Evolutionary conservation across 192 early-diverging fungal species (phyloP).

Genomic region (Linnemannia schmuckeri): DNA sequence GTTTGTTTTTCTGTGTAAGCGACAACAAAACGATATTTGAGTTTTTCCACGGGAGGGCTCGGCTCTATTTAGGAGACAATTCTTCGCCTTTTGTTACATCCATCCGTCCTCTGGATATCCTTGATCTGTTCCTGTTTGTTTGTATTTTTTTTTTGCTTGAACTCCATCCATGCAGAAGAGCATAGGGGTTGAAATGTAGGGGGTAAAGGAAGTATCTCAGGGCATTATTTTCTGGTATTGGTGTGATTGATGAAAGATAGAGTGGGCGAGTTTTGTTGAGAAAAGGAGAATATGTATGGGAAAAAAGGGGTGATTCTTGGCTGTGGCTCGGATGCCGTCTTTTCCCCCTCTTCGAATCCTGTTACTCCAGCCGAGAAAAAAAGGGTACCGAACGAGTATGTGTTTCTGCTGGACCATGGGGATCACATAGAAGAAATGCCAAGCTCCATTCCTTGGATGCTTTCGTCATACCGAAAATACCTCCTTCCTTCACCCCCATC

Average conservation of each 20-base stretch:
- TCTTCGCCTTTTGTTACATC: not conserved
- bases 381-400: not conserved
- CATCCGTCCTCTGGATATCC: not conserved
- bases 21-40: not conserved
- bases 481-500: too few relatives aligned
- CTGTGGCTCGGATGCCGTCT: not conserved
- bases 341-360: not conserved
- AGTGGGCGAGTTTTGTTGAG: not conserved
- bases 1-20: not conserved
- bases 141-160: not conserved
- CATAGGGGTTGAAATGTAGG: not conserved
- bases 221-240: too few relatives aligned
- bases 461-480: too few relatives aligned
- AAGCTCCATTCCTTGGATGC: too few relatives aligned
- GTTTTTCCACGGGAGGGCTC: not conserved
- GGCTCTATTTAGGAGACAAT: constrained; percentile 15
- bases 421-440: too few relatives aligned
- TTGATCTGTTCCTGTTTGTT: not conserved
- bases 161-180: not conserved
- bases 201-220: not conserved
- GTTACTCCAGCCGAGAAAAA: not conserved
- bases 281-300: not conserved
- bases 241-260: not conserved
- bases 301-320: not conserved
- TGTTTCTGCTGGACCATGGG: too few relatives aligned